A percentile compares a stretch with the other conserved stretches of the same genome.
Conservation (phyloP, 192 early-diverging fungal species). For the Gigaspora rosea region DNA sequence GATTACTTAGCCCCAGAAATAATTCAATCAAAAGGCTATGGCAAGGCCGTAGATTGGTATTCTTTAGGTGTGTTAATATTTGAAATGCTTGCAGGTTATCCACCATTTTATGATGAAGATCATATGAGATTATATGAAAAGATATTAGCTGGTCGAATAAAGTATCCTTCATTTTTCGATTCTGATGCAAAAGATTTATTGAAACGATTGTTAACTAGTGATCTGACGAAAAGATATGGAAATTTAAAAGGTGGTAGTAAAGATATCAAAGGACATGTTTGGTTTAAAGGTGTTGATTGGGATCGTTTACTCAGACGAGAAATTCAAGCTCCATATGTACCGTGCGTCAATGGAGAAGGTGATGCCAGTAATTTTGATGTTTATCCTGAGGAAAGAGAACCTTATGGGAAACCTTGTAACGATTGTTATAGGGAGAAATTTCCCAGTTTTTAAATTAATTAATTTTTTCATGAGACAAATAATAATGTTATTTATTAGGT, state of each 20-base stretch:
- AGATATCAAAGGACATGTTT: constrained; percentile 93
- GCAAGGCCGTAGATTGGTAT: constrained; percentile 95
- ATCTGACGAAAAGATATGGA: constrained; percentile 84
- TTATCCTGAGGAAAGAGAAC: constrained; percentile 90
- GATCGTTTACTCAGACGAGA: constrained; percentile 67
- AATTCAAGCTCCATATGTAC: constrained; percentile 86
- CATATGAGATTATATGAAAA: constrained; percentile 93
- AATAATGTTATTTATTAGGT: too few species aligned
- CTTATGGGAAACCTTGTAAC: constrained; percentile 64
- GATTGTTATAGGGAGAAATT: constrained; percentile 30
- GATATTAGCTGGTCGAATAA: constrained; percentile 80
- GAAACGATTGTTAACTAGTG: constrained; percentile 75
- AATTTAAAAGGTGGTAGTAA: constrained; percentile 81
- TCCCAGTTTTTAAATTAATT: constrained; percentile 5
- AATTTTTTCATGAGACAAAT: neutral
- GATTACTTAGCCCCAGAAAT: constrained; percentile 88
- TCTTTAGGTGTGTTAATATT: constrained; percentile 91
- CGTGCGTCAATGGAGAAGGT: constrained; percentile 76
- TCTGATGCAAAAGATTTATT: constrained; percentile 81
- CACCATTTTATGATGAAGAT: constrained; percentile 95
- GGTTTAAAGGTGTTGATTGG: constrained; percentile 96
- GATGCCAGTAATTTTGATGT: constrained; percentile 95
- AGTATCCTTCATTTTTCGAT: constrained; percentile 88
- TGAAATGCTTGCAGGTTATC: constrained; percentile 94
- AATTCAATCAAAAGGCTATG: constrained; percentile 92